Evolutionary conservation across 2,329 filamentous ascomycete species (phyloP).

Genomic region (Fusarium continuum): DNA sequence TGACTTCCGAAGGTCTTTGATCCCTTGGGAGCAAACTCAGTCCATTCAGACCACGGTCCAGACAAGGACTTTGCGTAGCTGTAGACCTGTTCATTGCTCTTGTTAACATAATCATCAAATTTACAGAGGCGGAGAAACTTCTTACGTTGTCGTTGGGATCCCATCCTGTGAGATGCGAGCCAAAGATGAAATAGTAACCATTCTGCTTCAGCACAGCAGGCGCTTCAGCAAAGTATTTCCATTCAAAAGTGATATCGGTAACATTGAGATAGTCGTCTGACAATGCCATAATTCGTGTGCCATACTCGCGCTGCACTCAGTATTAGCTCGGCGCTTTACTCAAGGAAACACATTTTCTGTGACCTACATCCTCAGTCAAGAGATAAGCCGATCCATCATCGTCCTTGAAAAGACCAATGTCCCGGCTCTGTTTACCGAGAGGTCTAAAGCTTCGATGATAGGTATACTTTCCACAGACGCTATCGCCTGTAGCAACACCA

Average conservation of each 20-base stretch:
- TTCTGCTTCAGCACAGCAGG: slow-evolving; percentile 70
- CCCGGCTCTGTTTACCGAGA: slow-evolving; percentile 55
- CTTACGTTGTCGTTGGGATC: slow-evolving; percentile 69
- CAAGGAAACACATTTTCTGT: rapidly evolving
- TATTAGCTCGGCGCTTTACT: background rate
- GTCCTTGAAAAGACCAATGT: slow-evolving; percentile 70
- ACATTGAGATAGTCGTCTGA: slow-evolving; percentile 66
- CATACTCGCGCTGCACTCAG: slow-evolving; percentile 58
- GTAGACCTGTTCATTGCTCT: slow-evolving; percentile 52
- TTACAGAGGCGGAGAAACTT: rapidly evolving
- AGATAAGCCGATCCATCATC: slow-evolving; percentile 69
- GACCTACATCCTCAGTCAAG: slow-evolving; percentile 67
- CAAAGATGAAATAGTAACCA: slow-evolving; percentile 72
- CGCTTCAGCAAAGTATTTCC: slow-evolving; percentile 65
- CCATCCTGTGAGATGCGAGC: slow-evolving; percentile 65
- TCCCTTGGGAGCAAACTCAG: slow-evolving; percentile 65
- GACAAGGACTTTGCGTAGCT: slow-evolving; percentile 64
- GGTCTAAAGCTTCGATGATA: slow-evolving; percentile 50
- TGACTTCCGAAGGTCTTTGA: slow-evolving; percentile 68
- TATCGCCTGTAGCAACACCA: slow-evolving; percentile 67
- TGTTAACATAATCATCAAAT: background rate
- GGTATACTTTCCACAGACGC: slow-evolving; percentile 68
- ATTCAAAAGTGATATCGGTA: slow-evolving; percentile 59
- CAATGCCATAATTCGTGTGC: slow-evolving; percentile 66
- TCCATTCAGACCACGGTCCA: slow-evolving; percentile 70